Percentiles rank a stretch among this genome's conserved stretches.
Evolutionary conservation across 1,284 basidiomycete genomes (phyloP).

Genomic region (Veloporphyrellus conicus): DNA sequence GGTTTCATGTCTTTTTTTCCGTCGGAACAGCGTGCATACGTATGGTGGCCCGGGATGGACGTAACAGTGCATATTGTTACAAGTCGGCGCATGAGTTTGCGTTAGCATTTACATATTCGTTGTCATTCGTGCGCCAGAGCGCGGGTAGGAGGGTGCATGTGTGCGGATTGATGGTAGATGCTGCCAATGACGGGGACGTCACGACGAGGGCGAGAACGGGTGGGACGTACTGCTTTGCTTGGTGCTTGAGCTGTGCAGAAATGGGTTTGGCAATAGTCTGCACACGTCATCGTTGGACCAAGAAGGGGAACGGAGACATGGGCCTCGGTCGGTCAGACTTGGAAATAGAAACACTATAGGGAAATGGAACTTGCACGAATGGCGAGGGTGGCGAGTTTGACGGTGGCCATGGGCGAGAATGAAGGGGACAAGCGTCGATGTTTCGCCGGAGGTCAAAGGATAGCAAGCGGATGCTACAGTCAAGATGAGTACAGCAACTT

Average conservation of each 20-base stretch:
- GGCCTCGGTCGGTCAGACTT: too few species aligned
- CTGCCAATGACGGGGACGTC: background rate
- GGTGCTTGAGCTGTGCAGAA: constrained; percentile 66
- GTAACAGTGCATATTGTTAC: background rate
- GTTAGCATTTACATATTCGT: too few species aligned
- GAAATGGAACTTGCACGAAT: constrained; percentile 52
- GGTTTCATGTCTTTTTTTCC: constrained; percentile 54
- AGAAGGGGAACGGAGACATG: too few species aligned
- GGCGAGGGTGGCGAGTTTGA: constrained; percentile 62
- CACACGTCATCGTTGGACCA: too few species aligned
- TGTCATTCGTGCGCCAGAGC: too few species aligned
- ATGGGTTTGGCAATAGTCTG: constrained; percentile 86
- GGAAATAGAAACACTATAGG: too few species aligned
- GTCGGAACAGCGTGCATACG: background rate
- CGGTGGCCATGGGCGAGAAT: constrained; percentile 53
- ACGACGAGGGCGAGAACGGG: background rate
- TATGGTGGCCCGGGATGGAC: background rate
- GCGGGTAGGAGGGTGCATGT: too few species aligned
- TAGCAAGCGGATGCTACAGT: too few species aligned
- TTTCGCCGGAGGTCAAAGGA: too few species aligned
- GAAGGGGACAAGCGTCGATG: background rate
- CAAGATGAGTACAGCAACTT: too few species aligned
- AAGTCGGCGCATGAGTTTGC: too few species aligned
- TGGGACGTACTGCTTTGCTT: constrained; percentile 68
- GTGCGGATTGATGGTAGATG: background rate